These are phyloP conservation scores for Bryoerythrophyllum caledonicum DNA, from an alignment of 225 moss, liverwort and hornwort genomes.

Conservation along the genomic window DNA sequence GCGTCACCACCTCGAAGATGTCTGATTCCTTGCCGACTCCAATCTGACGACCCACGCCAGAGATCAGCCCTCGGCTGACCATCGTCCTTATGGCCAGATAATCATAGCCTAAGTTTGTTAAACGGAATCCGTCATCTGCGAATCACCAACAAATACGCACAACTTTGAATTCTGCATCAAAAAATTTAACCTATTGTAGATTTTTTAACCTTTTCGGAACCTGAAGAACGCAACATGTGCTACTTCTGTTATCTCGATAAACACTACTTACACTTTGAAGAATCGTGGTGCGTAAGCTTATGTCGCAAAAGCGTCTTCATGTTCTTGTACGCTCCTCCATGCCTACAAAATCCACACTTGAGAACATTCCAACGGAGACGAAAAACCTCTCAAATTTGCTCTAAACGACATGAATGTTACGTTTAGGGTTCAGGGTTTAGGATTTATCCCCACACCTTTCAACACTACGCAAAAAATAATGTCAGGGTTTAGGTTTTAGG, in stretches of 20 bases:
- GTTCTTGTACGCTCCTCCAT: slow-evolving; percentile 96
- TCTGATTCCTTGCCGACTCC: slow-evolving; percentile 99
- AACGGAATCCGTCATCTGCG: slow-evolving; percentile 92
- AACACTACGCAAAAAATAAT: too few species aligned
- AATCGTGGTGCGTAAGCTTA: slow-evolving; percentile 96
- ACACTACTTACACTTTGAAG: slow-evolving; percentile 74
- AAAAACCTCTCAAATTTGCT: too few species aligned
- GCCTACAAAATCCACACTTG: slow-evolving; percentile 52
- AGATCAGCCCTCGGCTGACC: slow-evolving; percentile 92
- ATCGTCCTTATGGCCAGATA: slow-evolving; percentile 92
- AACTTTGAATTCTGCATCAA: background rate
- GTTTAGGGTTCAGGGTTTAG: too few species aligned
- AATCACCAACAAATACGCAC: background rate
- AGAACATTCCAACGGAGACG: too few species aligned
- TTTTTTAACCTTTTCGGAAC: background rate
- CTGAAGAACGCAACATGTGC: background rate
- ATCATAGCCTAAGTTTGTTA: slow-evolving; percentile 93
- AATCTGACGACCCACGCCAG: slow-evolving; percentile 96
- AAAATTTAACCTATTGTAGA: background rate
- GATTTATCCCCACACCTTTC: too few species aligned
- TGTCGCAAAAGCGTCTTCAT: slow-evolving; percentile 91
- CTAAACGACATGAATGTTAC: too few species aligned
- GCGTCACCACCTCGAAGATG: slow-evolving; percentile 92
- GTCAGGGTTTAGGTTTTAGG: too few species aligned
- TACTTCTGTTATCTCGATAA: background rate